phyloP scores from a whole-genome alignment of 306 rosid species.

The Corylus avellana region DNA sequence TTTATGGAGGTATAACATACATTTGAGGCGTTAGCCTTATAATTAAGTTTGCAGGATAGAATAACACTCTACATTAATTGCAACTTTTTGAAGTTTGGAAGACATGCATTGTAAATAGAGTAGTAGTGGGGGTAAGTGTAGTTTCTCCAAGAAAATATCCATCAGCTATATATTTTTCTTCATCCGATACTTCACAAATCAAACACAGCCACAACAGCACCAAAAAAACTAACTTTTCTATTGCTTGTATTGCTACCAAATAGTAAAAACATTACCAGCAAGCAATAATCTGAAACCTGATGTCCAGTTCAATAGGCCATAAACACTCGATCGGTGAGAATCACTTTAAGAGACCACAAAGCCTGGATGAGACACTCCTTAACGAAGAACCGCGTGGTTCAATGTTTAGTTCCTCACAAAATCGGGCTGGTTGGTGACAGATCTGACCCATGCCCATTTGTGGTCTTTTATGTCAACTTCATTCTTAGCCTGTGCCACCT shows the following conservation, averaged over 20 bases:
- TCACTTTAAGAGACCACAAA: neutral
- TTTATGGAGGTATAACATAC: too few relatives aligned
- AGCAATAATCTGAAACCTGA: neutral
- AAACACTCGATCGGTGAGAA: neutral
- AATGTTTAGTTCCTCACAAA: conserved; percentile 37
- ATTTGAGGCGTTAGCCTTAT: too few relatives aligned
- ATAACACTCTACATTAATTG: too few relatives aligned
- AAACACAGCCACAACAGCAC: neutral
- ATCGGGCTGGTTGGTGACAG: conserved; percentile 84
- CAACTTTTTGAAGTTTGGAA: too few relatives aligned
- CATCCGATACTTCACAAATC: neutral
- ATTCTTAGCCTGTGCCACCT: conserved; percentile 66
- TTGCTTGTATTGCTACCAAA: neutral
- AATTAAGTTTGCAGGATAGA: too few relatives aligned
- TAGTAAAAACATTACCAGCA: neutral
- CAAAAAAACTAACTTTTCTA: too few relatives aligned
- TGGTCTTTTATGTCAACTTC: conserved; percentile 62
- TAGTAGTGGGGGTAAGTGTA: too few relatives aligned
- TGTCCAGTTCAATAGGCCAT: neutral
- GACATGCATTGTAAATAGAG: too few relatives aligned
- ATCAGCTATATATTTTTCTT: too few relatives aligned
- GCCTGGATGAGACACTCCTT: neutral
- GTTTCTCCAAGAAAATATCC: too few relatives aligned
- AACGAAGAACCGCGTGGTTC: neutral
- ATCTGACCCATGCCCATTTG: conserved; percentile 95